Evolutionary conservation across 768 basidiomycete genomes (phyloP).

Genomic region (Pleurotus salmoneostramineus): DNA sequence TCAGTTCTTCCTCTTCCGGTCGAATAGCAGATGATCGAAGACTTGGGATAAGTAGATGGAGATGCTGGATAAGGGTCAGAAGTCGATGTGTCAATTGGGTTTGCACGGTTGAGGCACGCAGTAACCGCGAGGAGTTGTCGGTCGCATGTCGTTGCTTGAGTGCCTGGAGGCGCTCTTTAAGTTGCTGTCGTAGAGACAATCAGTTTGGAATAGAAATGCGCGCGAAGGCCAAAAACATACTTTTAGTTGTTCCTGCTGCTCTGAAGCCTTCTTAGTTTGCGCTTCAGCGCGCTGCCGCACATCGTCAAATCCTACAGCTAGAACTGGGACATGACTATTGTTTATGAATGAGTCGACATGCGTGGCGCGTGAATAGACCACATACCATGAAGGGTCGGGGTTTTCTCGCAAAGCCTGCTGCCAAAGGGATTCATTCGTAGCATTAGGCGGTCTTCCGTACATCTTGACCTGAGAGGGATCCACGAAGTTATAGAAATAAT

Average conservation of each 20-base stretch:
- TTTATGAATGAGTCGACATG: constrained; percentile 1
- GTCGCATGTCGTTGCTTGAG: constrained; percentile 62
- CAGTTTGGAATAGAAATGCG: not conserved
- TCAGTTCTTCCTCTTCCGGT: constrained; percentile 76
- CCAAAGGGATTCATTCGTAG: constrained; percentile 70
- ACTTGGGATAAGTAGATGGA: constrained; percentile 75
- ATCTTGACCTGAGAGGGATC: constrained; percentile 60
- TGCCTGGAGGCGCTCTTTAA: constrained; percentile 58
- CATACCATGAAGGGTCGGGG: constrained; percentile 75
- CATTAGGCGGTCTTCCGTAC: constrained; percentile 72
- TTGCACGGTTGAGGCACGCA: constrained; percentile 58
- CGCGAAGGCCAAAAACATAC: constrained; percentile 24
- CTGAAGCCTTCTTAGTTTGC: constrained; percentile 60
- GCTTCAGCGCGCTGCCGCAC: constrained; percentile 75
- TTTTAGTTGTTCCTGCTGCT: constrained; percentile 65
- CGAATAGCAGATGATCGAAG: constrained; percentile 72
- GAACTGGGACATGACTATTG: constrained; percentile 68
- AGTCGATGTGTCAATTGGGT: constrained; percentile 71
- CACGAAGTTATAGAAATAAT: constrained; percentile 83
- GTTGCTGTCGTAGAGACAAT: constrained; percentile 38
- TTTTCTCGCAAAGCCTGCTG: constrained; percentile 77
- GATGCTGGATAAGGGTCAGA: constrained; percentile 64
- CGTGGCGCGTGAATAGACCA: constrained; percentile 5
- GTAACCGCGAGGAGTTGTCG: constrained; percentile 63
- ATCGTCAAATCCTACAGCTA: constrained; percentile 81